Base-by-base conservation (phyloP, 768 basidiomycete species). In the Glaciozyma martinii region DNA sequence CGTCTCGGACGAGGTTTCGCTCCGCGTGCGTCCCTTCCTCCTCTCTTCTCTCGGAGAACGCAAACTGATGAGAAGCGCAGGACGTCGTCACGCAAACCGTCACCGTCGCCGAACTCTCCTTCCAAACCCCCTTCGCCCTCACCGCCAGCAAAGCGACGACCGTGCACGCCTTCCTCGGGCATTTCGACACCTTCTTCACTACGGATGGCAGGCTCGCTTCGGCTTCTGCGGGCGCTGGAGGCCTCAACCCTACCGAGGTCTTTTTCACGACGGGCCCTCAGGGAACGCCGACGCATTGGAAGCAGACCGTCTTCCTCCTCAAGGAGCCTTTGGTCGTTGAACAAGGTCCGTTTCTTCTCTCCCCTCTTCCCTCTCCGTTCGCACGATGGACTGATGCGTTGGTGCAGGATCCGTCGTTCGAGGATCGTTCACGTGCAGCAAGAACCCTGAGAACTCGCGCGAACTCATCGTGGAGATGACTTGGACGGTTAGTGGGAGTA, bases 121-220 rank as follows among this genome's bases (percentile, higher is more conserved):
- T 97, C 77, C 77, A 82, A 7, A 82, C 89, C 0, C 75, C 85
- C 0, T 98, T 97, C 78, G 80, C 79, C 3, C 82, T 98, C n/a
- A 76, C 80, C n/a, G 83, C 85, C 7, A 62, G 71, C 1, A 72
- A 73, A 42, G 72, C 74, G 2, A 85, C 82, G 66, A 81, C 84
- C 42, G 82, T 81, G 7, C 86, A 86, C 74, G 81, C 88, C 9
- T 85, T 98, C 78, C 80, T 95, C 30, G 83, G 92, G 23, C 94
- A 94, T 78, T 98, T 98, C 73, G 94, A 98, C 77, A 87, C 88
- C 0, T 97, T 92, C 80, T 97, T 98, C 80, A 84, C 75, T 27
- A 33, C 73, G 54, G 71, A 71, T 12, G 71, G 76, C 65, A 46
- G 66, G 63, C 43, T 70, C 60, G 32, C 62, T 60, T 57, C 72